Conservation (phyloP, 208 protist species). For the Herpetomonas tarakana region DNA sequence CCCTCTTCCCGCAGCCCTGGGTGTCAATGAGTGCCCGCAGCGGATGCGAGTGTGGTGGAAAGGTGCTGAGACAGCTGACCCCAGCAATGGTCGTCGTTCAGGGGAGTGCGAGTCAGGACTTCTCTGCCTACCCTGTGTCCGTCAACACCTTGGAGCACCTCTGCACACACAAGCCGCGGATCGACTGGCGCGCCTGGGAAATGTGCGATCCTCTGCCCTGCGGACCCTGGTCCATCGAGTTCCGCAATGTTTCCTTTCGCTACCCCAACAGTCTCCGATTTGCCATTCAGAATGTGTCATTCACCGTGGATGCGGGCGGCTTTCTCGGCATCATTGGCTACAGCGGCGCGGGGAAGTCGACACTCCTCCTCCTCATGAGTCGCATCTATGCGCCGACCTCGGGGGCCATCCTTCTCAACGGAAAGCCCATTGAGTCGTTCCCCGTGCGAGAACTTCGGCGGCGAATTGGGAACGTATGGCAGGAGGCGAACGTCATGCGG, state of each 20-base stretch:
- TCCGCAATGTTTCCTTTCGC: constrained; percentile 61
- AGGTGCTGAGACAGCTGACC: too few species aligned
- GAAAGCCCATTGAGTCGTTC: constrained; percentile 35
- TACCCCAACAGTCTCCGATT: constrained; percentile 37
- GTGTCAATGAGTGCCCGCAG: too few species aligned
- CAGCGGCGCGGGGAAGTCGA: constrained; percentile 78
- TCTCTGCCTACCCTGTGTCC: too few species aligned
- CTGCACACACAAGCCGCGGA: too few species aligned
- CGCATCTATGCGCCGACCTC: constrained; percentile 46
- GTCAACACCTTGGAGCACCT: too few species aligned
- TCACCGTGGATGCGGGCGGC: constrained; percentile 33
- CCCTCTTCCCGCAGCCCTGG: too few species aligned
- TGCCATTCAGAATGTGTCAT: constrained; percentile 51
- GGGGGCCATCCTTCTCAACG: constrained; percentile 60
- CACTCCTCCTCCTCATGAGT: constrained; percentile 51
- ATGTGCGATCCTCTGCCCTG: background rate
- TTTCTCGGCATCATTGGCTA: constrained; percentile 66
- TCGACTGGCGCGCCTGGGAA: background rate
- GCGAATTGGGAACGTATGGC: constrained; percentile 59
- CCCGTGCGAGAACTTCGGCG: constrained; percentile 49
- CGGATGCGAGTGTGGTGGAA: too few species aligned
- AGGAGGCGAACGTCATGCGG: constrained; percentile 30
- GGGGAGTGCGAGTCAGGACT: too few species aligned
- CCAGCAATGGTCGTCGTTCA: too few species aligned
- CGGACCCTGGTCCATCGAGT: constrained; percentile 45